Conservation (phyloP, 805 yeast genomes). For the Priceomyces haplophilus region DNA sequence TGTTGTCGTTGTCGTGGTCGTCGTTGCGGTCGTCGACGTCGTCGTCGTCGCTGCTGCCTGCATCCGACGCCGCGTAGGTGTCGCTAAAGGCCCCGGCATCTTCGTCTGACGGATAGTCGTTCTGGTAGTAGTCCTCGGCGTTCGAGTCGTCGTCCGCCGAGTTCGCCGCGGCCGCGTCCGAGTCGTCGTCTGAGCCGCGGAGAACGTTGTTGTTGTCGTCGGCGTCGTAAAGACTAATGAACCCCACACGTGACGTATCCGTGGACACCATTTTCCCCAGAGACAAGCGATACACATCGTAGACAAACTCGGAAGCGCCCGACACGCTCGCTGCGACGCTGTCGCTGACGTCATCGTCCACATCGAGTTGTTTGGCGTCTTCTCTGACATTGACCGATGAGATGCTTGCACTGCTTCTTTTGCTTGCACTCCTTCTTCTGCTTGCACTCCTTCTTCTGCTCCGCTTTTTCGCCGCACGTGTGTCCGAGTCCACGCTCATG, state of each 20-base stretch:
- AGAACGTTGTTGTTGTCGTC: conserved; percentile 41
- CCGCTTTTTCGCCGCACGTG: not conserved
- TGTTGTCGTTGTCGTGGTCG: conserved; percentile 1
- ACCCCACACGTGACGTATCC: conserved; percentile 52
- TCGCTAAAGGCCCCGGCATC: conserved; percentile 46
- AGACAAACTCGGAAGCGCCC: conserved; percentile 77
- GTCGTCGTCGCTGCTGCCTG: not conserved
- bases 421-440: no score
- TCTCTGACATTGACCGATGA: no score
- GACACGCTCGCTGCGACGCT: conserved; percentile 1
- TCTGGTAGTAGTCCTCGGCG: conserved; percentile 87
- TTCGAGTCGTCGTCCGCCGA: conserved; percentile 83
- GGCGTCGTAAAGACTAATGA: conserved; percentile 53
- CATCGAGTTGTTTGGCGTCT: no score
- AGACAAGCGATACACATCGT: conserved; percentile 67
- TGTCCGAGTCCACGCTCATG: conserved; percentile 35
- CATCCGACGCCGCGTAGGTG: conserved; percentile 4
- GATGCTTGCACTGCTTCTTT: no score
- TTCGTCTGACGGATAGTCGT: conserved; percentile 95
- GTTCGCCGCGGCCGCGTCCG: conserved; percentile 19
- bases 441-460: not conserved
- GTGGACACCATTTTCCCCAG: conserved; percentile 39
- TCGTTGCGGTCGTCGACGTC: conserved; percentile 6
- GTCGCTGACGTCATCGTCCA: not conserved
- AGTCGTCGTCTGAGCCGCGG: conserved; percentile 36